phyloP scores from a whole-genome alignment of 2,329 filamentous ascomycete species.

The Microdochium paspali region DNA sequence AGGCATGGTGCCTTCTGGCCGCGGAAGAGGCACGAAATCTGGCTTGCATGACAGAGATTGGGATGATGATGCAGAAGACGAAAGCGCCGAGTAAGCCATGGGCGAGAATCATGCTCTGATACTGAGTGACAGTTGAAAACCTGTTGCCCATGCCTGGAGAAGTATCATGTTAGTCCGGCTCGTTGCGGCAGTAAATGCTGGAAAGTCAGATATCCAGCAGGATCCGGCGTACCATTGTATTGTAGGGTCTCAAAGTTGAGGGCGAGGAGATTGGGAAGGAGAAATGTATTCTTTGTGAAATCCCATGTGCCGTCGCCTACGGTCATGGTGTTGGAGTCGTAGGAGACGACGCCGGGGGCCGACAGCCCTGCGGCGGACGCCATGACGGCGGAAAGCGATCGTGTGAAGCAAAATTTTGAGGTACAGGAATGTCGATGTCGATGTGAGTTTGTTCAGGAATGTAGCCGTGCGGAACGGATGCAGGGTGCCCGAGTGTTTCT shows the following conservation, averaged over 20 bases:
- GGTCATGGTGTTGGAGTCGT: constrained; percentile 63
- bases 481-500: not conserved
- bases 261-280: constrained; percentile 68
- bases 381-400: constrained; percentile 38
- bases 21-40: constrained; percentile 58
- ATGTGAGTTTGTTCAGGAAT: not conserved
- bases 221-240: constrained; percentile 59
- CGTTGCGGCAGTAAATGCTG: too few relatives aligned
- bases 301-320: constrained; percentile 84
- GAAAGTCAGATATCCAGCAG: not conserved
- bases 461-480: not conserved
- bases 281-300: constrained; percentile 64
- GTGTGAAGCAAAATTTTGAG: not conserved
- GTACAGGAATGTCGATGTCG: not conserved
- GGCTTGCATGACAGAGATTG: constrained; percentile 62
- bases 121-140: constrained; percentile 59
- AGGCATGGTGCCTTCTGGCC: constrained; percentile 62
- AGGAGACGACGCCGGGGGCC: constrained; percentile 62
- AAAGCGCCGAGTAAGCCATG: constrained; percentile 66
- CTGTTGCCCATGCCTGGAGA: constrained; percentile 69
- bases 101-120: constrained; percentile 59
- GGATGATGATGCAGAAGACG: constrained; percentile 66
- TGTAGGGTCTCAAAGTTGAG: constrained; percentile 74
- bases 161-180: constrained; percentile 5
- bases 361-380: constrained; percentile 53